Evolutionary conservation across 1,284 basidiomycete species (phyloP).

Genomic region (Xanthoconium separans): DNA sequence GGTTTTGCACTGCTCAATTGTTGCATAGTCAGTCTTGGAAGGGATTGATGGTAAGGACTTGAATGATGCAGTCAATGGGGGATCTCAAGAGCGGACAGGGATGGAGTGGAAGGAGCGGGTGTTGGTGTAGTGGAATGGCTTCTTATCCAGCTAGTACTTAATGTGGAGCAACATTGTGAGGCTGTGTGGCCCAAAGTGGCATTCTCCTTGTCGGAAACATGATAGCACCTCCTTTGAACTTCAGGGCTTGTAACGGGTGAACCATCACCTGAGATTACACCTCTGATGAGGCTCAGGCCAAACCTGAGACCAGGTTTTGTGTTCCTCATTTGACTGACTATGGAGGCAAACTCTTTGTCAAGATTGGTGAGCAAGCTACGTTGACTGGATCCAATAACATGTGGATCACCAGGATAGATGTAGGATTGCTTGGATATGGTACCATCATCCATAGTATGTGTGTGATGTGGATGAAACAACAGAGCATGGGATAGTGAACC

Average conservation of each 20-base stretch:
- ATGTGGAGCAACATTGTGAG: constrained; percentile 33
- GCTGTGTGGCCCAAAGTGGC: constrained; percentile 24
- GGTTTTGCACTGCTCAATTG: constrained; percentile 46
- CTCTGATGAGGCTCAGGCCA: constrained; percentile 40
- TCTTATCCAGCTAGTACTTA: constrained; percentile 37
- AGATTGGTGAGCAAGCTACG: constrained; percentile 66
- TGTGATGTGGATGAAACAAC: constrained; percentile 52
- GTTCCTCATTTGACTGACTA: constrained; percentile 44
- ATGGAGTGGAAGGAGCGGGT: constrained; percentile 26
- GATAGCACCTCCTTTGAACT: constrained; percentile 51
- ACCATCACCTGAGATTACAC: constrained; percentile 40
- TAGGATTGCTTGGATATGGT: constrained; percentile 62
- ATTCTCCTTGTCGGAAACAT: constrained; percentile 59
- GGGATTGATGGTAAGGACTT: constrained; percentile 51
- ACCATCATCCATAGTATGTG: constrained; percentile 66
- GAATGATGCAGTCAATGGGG: constrained; percentile 44
- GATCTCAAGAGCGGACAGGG: constrained; percentile 31
- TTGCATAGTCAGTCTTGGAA: constrained; percentile 50
- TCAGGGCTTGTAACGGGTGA: constrained; percentile 57
- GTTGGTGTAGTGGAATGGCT: constrained; percentile 33
- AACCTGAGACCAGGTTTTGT: constrained; percentile 47
- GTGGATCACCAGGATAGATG: constrained; percentile 64
- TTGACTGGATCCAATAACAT: constrained; percentile 65
- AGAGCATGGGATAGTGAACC: constrained; percentile 38
- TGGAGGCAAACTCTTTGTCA: constrained; percentile 63